phyloP scores from a whole-genome alignment of 306 rosid genomes.

The Potentilla sterilis region DNA sequence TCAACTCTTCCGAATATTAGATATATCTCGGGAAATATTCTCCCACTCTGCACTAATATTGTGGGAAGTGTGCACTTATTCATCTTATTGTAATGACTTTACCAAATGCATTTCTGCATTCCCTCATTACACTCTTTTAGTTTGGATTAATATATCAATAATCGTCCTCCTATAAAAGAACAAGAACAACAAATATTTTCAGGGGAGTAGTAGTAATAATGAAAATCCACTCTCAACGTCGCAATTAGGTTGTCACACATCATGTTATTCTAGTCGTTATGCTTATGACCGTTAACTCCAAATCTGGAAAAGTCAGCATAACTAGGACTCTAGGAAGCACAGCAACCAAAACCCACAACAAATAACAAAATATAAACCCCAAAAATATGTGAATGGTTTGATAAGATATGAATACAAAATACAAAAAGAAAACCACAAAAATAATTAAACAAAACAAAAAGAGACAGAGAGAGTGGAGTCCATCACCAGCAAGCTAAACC shows the following conservation, averaged over 20 bases:
- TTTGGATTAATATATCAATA: too few relatives aligned
- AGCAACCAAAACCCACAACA: neutral
- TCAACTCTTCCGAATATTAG: too few relatives aligned
- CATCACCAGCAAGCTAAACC: constrained; percentile 22
- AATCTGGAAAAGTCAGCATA: neutral
- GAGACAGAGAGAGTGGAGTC: neutral
- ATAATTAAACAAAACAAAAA: neutral
- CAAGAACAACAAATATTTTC: neutral
- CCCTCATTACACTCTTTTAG: too few relatives aligned
- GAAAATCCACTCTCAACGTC: neutral
- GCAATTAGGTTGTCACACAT: neutral
- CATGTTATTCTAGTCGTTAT: constrained; percentile 16
- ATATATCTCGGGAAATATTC: too few relatives aligned
- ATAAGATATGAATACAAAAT: neutral
- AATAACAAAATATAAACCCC: neutral
- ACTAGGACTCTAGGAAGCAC: constrained; percentile 3
- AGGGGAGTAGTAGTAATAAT: neutral
- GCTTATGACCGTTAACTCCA: constrained; percentile 33
- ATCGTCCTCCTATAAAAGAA: too few relatives aligned
- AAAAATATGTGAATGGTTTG: neutral
- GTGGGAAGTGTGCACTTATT: too few relatives aligned
- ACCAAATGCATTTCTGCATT: neutral
- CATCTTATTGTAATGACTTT: neutral
- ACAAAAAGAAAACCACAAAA: neutral
- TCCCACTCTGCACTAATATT: too few relatives aligned